Conservation (phyloP, 805 yeast species). For the Ogataea sp. region DNA sequence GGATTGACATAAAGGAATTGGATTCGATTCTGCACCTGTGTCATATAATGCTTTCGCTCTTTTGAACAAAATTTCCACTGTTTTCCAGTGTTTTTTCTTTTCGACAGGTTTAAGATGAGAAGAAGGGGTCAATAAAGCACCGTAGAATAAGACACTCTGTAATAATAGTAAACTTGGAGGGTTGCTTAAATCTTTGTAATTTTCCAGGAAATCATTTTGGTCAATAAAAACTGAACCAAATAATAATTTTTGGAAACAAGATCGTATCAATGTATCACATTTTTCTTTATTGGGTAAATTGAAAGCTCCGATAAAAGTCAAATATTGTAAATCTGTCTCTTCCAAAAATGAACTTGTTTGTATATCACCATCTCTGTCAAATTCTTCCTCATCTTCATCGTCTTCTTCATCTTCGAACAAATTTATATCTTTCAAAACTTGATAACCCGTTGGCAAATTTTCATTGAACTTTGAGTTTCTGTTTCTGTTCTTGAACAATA, state of each 20-base stretch:
- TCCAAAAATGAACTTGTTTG: too few relatives aligned
- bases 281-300: conserved; percentile 44
- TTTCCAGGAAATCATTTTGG: neutral
- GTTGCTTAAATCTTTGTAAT: conserved; percentile 41
- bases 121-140: conserved; percentile 26
- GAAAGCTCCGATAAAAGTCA: conserved; percentile 64
- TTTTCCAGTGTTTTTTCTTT: conserved; percentile 36
- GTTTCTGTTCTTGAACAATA: too few relatives aligned
- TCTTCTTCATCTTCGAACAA: neutral
- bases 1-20: conserved; percentile 54
- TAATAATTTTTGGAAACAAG: neutral
- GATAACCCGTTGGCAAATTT: neutral
- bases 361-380: too few relatives aligned
- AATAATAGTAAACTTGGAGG: conserved; percentile 56
- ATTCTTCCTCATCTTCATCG: too few relatives aligned
- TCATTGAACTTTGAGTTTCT: neutral
- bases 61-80: conserved; percentile 23
- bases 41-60: conserved; percentile 62
- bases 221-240: neutral
- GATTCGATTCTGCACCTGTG: conserved; percentile 60
- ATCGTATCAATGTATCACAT: conserved; percentile 45
- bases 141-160: conserved; percentile 59
- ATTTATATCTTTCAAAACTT: neutral
- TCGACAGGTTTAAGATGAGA: conserved; percentile 42
- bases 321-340: conserved; percentile 49